phyloP scores from a whole-genome alignment of 148 eudicot genomes.

The Vaccinium myrtillus region DNA sequence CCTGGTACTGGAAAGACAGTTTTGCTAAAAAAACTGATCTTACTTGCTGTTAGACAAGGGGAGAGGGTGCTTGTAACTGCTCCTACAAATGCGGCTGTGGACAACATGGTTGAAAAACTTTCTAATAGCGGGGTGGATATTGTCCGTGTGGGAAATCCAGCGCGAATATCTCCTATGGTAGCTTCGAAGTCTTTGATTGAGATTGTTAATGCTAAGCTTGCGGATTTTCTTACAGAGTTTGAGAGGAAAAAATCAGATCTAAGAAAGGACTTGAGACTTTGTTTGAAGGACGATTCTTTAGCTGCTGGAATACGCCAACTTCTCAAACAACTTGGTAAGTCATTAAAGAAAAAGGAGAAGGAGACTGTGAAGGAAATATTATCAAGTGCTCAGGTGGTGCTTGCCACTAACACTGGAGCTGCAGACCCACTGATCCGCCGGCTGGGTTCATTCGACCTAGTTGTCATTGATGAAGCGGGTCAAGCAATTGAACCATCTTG shows the following conservation, averaged over 20 bases:
- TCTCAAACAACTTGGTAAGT: conserved; percentile 71
- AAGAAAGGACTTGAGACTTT: conserved; percentile 69
- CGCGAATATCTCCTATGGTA: conserved; percentile 68
- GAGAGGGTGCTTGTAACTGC: conserved; percentile 87
- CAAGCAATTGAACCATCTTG: conserved; percentile 90
- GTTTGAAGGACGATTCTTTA: conserved; percentile 78
- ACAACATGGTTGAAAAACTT: conserved; percentile 85
- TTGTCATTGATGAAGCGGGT: conserved; percentile 82
- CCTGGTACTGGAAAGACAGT: conserved; percentile 89
- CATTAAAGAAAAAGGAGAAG: conserved; percentile 77
- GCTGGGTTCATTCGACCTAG: conserved; percentile 72
- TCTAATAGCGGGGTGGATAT: conserved; percentile 52
- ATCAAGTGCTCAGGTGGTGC: conserved; percentile 73
- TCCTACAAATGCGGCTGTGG: conserved; percentile 90
- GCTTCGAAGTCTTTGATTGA: conserved; percentile 74
- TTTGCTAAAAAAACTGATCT: conserved; percentile 58
- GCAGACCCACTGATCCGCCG: conserved; percentile 75
- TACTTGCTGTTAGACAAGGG: conserved; percentile 57
- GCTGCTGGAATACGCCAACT: conserved; percentile 96
- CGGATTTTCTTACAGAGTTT: conserved; percentile 47
- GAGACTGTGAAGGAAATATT: conserved; percentile 63
- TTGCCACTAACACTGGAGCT: conserved; percentile 82
- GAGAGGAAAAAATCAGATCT: conserved; percentile 77
- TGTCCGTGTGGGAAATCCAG: conserved; percentile 83
- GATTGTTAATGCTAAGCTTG: conserved; percentile 60